These are phyloP conservation scores for Daedaleopsis nitida DNA, from an alignment of 768 basidiomycete genomes.

Conservation along the genomic window DNA sequence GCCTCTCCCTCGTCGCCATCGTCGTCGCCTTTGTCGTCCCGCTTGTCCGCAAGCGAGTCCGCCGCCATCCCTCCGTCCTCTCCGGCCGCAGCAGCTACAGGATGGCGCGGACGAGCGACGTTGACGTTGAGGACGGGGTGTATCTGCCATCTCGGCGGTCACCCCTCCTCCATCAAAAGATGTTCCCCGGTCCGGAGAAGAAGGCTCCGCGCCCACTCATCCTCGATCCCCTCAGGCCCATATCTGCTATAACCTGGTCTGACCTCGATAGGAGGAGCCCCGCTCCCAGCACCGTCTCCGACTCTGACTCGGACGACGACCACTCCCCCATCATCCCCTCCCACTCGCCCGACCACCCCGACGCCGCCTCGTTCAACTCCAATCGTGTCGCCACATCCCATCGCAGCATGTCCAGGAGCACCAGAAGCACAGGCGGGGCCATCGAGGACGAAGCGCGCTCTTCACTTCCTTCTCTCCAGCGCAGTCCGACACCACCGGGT, in stretches of 20 bases:
- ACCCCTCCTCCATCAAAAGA: constrained; percentile 26
- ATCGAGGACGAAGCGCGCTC: constrained; percentile 11
- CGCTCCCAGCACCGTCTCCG: constrained; percentile 17
- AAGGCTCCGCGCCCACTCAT: constrained; percentile 24
- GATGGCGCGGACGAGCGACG: neutral
- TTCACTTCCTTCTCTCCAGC: constrained; percentile 22
- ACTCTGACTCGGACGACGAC: constrained; percentile 5
- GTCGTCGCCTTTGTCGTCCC: constrained; percentile 10
- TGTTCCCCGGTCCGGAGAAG: constrained; percentile 26
- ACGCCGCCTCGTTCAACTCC: constrained; percentile 18
- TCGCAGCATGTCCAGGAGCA: constrained; percentile 10
- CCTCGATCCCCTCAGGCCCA: constrained; percentile 23
- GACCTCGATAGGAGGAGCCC: constrained; percentile 24
- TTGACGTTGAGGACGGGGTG: neutral
- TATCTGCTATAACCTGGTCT: constrained; percentile 32
- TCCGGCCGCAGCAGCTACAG: neutral
- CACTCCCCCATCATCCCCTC: constrained; percentile 3
- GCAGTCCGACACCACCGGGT: constrained; percentile 28
- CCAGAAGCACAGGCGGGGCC: constrained; percentile 10
- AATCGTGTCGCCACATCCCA: constrained; percentile 27
- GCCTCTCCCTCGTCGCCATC: constrained; percentile 6
- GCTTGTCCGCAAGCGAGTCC: neutral
- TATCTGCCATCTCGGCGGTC: constrained; percentile 24
- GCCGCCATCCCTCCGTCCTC: neutral
- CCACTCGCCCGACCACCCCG: constrained; percentile 7